Percentiles rank a stretch among this genome's conserved stretches.
Conservation (phyloP, 163 green algal species). For the Coccomyxa subellipsoidea region DNA sequence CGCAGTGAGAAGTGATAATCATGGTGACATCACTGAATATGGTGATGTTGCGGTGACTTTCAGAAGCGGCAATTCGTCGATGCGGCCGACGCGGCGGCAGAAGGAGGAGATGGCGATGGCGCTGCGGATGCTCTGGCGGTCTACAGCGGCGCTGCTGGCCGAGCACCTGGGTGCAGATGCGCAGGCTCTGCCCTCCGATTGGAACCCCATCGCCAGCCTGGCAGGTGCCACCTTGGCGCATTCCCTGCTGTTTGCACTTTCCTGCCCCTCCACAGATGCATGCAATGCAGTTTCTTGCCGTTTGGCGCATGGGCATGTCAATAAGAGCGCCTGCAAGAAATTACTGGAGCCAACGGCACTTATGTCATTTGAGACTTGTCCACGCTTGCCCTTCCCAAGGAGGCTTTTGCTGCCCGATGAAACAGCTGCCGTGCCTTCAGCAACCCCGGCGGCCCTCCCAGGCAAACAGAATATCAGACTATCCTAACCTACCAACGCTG, state of each 20-base stretch:
- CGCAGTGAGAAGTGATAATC: too few species aligned
- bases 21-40: too few species aligned
- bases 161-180: conserved; percentile 13
- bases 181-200: conserved; percentile 31
- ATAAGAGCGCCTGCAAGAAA: neutral
- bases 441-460: too few species aligned
- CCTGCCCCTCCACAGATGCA: neutral
- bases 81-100: conserved; percentile 10
- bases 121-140: conserved; percentile 42
- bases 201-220: conserved; percentile 46
- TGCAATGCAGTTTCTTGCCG: neutral
- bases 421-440: too few species aligned
- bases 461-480: too few species aligned
- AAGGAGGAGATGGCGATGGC: conserved; percentile 31
- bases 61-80: neutral
- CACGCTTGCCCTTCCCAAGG: too few species aligned
- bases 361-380: too few species aligned
- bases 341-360: too few species aligned
- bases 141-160: conserved; percentile 33
- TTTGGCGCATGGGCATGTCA: neutral
- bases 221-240: neutral
- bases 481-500: too few species aligned
- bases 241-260: neutral
- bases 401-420: too few species aligned
- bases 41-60: too few species aligned